Evolutionary conservation across 371 early-diverging fungal genomes (phyloP).

Genomic region (Saksenaea oblongispora): DNA sequence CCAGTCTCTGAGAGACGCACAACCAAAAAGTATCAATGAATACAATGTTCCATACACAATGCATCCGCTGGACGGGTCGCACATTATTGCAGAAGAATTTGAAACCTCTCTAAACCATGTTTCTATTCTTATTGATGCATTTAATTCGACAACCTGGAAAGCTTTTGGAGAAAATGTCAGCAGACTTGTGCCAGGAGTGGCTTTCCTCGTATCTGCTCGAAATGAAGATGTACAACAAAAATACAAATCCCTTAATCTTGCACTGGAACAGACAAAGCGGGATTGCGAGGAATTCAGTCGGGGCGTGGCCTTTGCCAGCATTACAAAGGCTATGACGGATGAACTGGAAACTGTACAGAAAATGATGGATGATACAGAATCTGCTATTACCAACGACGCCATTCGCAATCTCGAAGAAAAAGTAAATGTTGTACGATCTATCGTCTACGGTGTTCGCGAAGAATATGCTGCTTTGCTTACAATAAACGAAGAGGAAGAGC

Average conservation of each 20-base stretch:
- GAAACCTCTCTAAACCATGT: constrained; percentile 1
- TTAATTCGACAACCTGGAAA: constrained; percentile 28
- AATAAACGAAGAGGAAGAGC: constrained; percentile 7
- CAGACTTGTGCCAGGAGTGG: constrained; percentile 13
- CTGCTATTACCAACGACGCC: constrained; percentile 33
- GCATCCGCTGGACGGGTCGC: constrained; percentile 35
- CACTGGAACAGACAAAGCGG: constrained; percentile 17
- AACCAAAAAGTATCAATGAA: constrained; percentile 2
- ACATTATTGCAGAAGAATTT: constrained; percentile 3
- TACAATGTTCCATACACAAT: constrained; percentile 1
- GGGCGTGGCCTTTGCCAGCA: constrained; percentile 34
- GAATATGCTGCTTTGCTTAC: constrained; percentile 31
- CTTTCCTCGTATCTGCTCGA: constrained; percentile 8
- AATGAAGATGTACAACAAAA: constrained; percentile 11
- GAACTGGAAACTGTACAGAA: constrained; percentile 44
- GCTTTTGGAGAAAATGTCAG: constrained; percentile 17
- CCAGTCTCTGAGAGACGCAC: background rate
- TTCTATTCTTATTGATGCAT: constrained; percentile 8
- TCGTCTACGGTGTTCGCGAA: constrained; percentile 29
- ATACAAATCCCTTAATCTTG: constrained; percentile 6
- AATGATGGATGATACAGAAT: constrained; percentile 31
- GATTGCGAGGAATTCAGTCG: constrained; percentile 28
- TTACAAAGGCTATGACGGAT: constrained; percentile 30
- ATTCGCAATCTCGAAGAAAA: constrained; percentile 37
- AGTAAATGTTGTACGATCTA: constrained; percentile 32